These are phyloP conservation scores for Echeveria elegans DNA, from an alignment of 164 flowering plant species.

Conservation along the genomic window DNA sequence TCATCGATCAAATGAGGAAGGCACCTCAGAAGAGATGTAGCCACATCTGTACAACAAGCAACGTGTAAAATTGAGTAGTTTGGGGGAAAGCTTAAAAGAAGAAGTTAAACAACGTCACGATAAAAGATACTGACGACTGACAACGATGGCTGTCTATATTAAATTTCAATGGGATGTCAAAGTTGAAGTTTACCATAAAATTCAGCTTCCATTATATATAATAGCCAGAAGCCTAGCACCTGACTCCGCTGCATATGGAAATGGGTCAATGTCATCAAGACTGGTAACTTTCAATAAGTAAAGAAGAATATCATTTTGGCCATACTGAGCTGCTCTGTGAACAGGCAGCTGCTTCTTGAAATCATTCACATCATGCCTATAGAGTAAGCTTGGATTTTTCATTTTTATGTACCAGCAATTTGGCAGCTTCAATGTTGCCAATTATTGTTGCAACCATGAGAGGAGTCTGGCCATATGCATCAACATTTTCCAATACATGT, in stretches of 20 bases:
- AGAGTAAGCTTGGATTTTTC: background rate
- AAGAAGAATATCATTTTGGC: constrained; percentile 7
- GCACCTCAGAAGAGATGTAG: background rate
- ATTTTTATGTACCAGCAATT: constrained; percentile 6
- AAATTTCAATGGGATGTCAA: background rate
- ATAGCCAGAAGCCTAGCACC: constrained; percentile 9
- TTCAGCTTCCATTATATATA: too few species aligned
- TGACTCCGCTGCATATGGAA: constrained; percentile 1
- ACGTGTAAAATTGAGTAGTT: background rate
- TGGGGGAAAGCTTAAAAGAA: background rate
- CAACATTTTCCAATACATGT: background rate
- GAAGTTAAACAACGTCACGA: too few species aligned
- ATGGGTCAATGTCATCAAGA: too few species aligned
- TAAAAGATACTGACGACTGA: background rate
- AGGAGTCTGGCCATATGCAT: constrained; percentile 8
- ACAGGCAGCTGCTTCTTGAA: constrained; percentile 4
- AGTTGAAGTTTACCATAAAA: constrained; percentile 11
- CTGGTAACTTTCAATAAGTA: constrained; percentile 5
- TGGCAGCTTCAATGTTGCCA: constrained; percentile 10
- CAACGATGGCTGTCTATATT: background rate
- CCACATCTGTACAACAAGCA: background rate
- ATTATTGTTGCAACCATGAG: constrained; percentile 7
- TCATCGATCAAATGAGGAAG: background rate
- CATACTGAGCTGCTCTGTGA: constrained; percentile 4
- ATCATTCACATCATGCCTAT: background rate